Evolutionary conservation across 805 yeast genomes (phyloP), one percentile per base, ranked within the genome.

Genomic region (Sugiyamaella valdiviana): DNA sequence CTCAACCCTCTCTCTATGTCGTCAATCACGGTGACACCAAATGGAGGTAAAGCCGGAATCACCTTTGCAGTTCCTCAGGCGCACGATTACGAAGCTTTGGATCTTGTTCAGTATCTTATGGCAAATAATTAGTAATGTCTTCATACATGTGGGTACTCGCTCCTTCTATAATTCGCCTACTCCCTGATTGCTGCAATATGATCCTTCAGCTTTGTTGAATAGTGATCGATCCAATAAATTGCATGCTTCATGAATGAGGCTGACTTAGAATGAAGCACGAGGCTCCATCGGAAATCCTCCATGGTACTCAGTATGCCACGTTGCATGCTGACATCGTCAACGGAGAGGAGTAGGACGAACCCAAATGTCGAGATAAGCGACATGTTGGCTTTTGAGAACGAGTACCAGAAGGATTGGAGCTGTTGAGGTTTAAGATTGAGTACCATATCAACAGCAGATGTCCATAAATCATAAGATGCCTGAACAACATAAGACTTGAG

Each of bases 371-470:
- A 61, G 20, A 59, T 54, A 17, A 52, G 43, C 5, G 62, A 57
- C 35, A 59, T 46, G 36, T 51, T 55, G 26, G 51, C 49, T 41
- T 55, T 56, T 16, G 61, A 46, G n/a, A 57, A 59, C 5, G 60
- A 57, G 32, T 51, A 58, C 63, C 63, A 59, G 46, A 58, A 59
- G 2, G 60, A 55, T 42, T 59, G 62, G n/a, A 59, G 50, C 32
- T 59, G 62, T 22, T 58, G 54, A 15, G 58, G 55, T 39, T 48
- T 51, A 15, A 59, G 50, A 38, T 46, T 52, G 36, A 42, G 48
- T 3, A 52, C 61, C 43, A 59, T 51, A 20, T 58, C 59, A n/a
- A 59, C 58, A 22, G 63, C 63, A 5, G 59, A 44, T 6, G 45
- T 51, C 48, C 59, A 52, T 37, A 57, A 53, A 5, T 60, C 59